phyloP scores from a whole-genome alignment of 805 yeast genomes.

The Sugiyamaella marilandica region DNA sequence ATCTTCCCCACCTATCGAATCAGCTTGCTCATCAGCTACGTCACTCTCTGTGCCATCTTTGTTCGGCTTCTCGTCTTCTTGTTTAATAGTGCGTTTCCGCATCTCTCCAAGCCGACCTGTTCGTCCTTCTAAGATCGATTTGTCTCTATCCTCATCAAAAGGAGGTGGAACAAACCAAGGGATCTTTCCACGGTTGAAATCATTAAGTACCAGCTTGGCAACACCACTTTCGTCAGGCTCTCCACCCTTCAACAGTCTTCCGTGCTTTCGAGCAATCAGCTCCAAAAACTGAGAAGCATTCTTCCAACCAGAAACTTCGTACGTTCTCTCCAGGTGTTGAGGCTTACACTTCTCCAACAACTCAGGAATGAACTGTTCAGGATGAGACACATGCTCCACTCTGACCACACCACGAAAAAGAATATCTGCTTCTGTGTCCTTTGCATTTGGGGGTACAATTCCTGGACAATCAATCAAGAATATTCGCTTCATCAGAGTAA shows the following conservation, averaged over 20 bases:
- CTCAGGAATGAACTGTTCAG: slow-evolving; percentile 92
- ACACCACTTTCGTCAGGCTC: slow-evolving; percentile 96
- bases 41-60: neutral
- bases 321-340: slow-evolving; percentile 90
- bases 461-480: slow-evolving; percentile 98
- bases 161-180: slow-evolving; percentile 99
- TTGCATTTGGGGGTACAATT: slow-evolving; percentile 91
- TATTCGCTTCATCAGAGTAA: slow-evolving; percentile 92
- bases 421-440: slow-evolving; percentile 87
- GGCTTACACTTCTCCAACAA: slow-evolving; percentile 78
- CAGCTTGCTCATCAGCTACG: neutral
- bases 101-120: slow-evolving; percentile 23
- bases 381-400: slow-evolving; percentile 94
- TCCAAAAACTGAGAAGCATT: slow-evolving; percentile 77
- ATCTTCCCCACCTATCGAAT: neutral
- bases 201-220: slow-evolving; percentile 83
- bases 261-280: slow-evolving; percentile 85
- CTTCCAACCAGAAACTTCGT: slow-evolving; percentile 87
- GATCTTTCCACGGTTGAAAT: slow-evolving; percentile 93
- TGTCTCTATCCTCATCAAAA: slow-evolving; percentile 53
- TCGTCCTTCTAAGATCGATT: slow-evolving; percentile 33
- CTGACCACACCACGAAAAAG: slow-evolving; percentile 95
- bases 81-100: slow-evolving; percentile 15
- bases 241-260: slow-evolving; percentile 91
- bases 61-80: slow-evolving; percentile 4